Evolutionary conservation across 768 basidiomycete species (phyloP).

Genomic region (Crassisporium funariophilum): DNA sequence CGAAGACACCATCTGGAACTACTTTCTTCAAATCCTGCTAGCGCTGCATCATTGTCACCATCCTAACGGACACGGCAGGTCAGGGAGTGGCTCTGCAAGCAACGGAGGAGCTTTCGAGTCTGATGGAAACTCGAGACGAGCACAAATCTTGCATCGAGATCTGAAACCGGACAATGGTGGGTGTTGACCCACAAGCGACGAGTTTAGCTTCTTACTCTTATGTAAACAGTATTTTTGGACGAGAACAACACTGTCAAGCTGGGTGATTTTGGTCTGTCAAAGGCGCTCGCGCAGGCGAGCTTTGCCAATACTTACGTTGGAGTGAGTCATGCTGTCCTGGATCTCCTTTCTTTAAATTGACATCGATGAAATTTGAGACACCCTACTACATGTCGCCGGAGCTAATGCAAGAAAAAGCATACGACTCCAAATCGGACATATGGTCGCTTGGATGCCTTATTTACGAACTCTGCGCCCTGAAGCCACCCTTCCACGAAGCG

Average conservation of each 20-base stretch:
- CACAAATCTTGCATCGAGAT: constrained; percentile 90
- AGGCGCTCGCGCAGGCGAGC: constrained; percentile 83
- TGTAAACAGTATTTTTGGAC: constrained; percentile 79
- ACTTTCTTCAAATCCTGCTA: constrained; percentile 89
- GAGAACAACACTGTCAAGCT: constrained; percentile 86
- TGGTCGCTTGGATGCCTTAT: constrained; percentile 98
- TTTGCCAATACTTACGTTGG: constrained; percentile 98
- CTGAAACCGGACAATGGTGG: constrained; percentile 96
- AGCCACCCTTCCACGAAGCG: constrained; percentile 92
- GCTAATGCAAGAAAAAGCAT: constrained; percentile 94
- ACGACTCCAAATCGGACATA: constrained; percentile 97
- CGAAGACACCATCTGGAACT: constrained; percentile 95
- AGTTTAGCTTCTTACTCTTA: not conserved
- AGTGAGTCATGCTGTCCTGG: constrained; percentile 50
- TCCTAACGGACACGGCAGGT: constrained; percentile 60
- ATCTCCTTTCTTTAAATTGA: not conserved
- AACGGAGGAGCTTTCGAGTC: constrained; percentile 30
- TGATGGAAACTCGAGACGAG: constrained; percentile 55
- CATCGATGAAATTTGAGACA: constrained; percentile 60
- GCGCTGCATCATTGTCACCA: constrained; percentile 94
- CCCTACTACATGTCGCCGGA: constrained; percentile 99
- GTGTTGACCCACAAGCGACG: constrained; percentile 19
- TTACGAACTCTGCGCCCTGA: constrained; percentile 92
- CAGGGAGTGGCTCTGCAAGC: constrained; percentile 38
- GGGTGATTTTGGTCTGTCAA: constrained; percentile 95